Conservation (phyloP, 345 rosid genomes). For the Reutealis trisperma region DNA sequence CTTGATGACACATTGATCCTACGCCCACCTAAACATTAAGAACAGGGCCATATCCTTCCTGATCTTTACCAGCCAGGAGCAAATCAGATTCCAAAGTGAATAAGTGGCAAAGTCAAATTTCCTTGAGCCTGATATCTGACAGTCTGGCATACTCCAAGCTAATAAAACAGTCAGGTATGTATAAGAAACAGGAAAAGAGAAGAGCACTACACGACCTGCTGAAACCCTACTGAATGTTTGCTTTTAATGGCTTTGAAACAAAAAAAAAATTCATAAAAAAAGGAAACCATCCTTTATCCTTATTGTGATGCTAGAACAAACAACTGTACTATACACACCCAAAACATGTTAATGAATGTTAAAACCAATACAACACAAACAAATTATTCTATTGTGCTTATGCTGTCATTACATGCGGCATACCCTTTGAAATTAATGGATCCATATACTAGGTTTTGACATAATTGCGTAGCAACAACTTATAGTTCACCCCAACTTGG, state of each 20-base stretch:
- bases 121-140: background rate
- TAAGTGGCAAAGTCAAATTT: background rate
- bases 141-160: background rate
- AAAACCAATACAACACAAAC: background rate
- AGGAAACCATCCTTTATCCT: background rate
- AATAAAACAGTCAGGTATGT: background rate
- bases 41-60: background rate
- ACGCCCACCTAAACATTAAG: background rate
- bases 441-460: background rate
- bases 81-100: background rate
- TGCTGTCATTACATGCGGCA: background rate
- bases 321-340: background rate
- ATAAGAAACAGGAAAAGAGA: background rate
- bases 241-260: background rate
- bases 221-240: background rate
- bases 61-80: background rate
- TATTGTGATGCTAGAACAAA: background rate
- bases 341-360: background rate
- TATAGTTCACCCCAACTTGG: background rate
- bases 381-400: background rate
- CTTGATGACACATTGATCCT: background rate
- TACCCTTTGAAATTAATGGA: background rate
- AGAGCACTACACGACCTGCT: background rate
- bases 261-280: background rate
- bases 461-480: background rate